phyloP scores from a whole-genome alignment of 345 rosid species.

The Salix udensis region DNA sequence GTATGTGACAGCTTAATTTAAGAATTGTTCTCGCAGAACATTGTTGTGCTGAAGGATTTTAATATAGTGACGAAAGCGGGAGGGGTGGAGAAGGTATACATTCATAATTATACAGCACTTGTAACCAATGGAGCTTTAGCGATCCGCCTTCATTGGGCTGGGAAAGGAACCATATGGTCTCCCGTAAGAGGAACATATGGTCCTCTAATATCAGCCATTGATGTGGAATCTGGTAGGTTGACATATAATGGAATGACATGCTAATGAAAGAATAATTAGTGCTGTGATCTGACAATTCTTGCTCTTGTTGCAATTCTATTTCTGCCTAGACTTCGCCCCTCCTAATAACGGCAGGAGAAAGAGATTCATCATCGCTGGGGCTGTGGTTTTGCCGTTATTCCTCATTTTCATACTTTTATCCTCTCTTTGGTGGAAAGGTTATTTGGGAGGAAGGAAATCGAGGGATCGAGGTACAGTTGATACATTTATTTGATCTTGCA shows the following conservation, averaged over 20 bases:
- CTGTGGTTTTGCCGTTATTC: slow-evolving; percentile 14
- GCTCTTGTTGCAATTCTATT: too few species aligned
- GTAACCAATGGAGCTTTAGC: slow-evolving; percentile 16
- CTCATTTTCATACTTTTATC: slow-evolving; percentile 9
- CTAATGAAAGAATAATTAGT: too few species aligned
- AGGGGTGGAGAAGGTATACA: slow-evolving; percentile 8
- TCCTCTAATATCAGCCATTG: slow-evolving; percentile 24
- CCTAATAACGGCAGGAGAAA: slow-evolving; percentile 12
- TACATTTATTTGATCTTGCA: background rate
- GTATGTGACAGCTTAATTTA: background rate
- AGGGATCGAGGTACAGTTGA: background rate
- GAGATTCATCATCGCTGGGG: slow-evolving; percentile 4
- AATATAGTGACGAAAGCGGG: slow-evolving; percentile 3
- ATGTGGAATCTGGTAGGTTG: slow-evolving; percentile 13
- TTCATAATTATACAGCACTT: background rate
- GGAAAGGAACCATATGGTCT: slow-evolving; percentile 23
- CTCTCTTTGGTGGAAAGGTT: slow-evolving; percentile 24
- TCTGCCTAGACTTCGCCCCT: slow-evolving; percentile 5
- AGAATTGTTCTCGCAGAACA: slow-evolving; percentile 13
- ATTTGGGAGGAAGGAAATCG: slow-evolving; percentile 6
- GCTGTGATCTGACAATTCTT: background rate
- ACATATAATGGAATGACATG: too few species aligned
- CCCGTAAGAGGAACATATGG: slow-evolving; percentile 21
- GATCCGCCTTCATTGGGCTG: slow-evolving; percentile 21
- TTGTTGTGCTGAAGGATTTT: slow-evolving; percentile 15